A percentile compares a stretch with the other conserved stretches of the same genome.
Conservation (phyloP, 768 basidiomycete genomes). For the Termitomyces eurrhizus region DNA sequence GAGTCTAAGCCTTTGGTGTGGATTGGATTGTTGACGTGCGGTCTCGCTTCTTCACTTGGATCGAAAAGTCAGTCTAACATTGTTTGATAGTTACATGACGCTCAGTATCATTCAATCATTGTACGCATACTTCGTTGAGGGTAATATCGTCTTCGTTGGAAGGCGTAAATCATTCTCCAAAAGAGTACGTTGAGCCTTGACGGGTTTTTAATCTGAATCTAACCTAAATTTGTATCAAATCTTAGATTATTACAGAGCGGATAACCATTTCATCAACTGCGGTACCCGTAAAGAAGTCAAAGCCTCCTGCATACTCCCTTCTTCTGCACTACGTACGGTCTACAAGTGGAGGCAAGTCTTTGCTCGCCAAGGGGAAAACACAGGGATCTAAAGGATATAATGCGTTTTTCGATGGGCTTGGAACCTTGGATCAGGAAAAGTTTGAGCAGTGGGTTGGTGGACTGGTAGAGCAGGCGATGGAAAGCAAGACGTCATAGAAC, state of each 20-base stretch:
- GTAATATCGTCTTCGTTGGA: conserved; percentile 81
- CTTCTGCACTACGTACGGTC: conserved; percentile 71
- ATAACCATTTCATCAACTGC: conserved; percentile 76
- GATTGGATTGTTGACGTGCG: conserved; percentile 75
- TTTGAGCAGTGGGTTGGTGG: conserved; percentile 80
- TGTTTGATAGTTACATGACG: conserved; percentile 57
- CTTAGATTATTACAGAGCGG: conserved; percentile 86
- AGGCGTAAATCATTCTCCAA: conserved; percentile 89
- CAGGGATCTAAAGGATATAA: conserved; percentile 56
- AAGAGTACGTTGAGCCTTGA: conserved; percentile 46
- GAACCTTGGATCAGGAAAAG: conserved; percentile 68
- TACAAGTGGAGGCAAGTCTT: conserved; percentile 80
- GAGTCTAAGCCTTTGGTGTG: conserved; percentile 78
- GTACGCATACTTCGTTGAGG: conserved; percentile 86
- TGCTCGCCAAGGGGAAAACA: conserved; percentile 68
- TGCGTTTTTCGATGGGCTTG: conserved; percentile 78
- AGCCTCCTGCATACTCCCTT: conserved; percentile 66
- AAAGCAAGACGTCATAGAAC: conserved; percentile 47
- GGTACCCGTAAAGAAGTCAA: conserved; percentile 45
- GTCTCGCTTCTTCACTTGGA: conserved; percentile 17
- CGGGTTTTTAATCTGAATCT: not conserved
- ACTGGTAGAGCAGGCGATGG: conserved; percentile 70
- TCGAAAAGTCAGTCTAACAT: conserved; percentile 6
- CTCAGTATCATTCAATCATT: conserved; percentile 70
- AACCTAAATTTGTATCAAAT: conserved; percentile 30